phyloP scores from a whole-genome alignment of 2,329 filamentous ascomycete genomes.

The Emmonsia crescens region DNA sequence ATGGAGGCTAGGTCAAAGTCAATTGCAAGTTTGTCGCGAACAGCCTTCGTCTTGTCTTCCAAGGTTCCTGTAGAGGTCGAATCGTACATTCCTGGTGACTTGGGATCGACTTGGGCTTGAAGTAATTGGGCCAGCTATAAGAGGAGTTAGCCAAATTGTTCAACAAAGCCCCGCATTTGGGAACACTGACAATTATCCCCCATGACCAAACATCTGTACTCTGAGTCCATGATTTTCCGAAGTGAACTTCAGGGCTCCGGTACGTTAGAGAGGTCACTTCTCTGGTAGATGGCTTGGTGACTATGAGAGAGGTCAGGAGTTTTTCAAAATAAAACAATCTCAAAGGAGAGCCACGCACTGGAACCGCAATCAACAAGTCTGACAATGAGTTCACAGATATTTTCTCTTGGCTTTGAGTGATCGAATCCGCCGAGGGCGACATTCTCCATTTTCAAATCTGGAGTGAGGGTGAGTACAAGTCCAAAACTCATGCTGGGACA shows the following conservation, averaged over 20 bases:
- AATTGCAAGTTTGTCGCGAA: constrained; percentile 12
- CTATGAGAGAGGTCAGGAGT: constrained; percentile 7
- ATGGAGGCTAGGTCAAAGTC: constrained; percentile 10
- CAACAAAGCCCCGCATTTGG: background rate
- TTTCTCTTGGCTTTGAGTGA: constrained; percentile 10
- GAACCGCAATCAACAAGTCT: constrained; percentile 13
- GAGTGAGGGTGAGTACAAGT: background rate
- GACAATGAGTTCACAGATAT: constrained; percentile 11
- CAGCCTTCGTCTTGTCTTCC: constrained; percentile 9
- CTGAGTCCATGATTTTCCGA: constrained; percentile 12
- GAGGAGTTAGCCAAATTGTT: background rate
- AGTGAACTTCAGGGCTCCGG: constrained; percentile 12
- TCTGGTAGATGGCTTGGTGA: constrained; percentile 9
- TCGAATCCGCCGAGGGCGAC: constrained; percentile 10
- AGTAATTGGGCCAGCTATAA: constrained; percentile 12
- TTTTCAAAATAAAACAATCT: background rate
- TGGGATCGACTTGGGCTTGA: constrained; percentile 11
- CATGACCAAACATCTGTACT: constrained; percentile 15
- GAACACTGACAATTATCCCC: constrained; percentile 13
- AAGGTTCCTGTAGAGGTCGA: constrained; percentile 9
- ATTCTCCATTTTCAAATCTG: constrained; percentile 16
- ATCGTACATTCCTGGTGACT: constrained; percentile 13
- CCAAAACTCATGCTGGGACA: background rate
- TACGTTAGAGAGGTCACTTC: constrained; percentile 13
- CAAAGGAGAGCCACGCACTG: constrained; percentile 8